Conservation (phyloP, 768 basidiomycete genomes). For the Saitozyma sp. region DNA sequence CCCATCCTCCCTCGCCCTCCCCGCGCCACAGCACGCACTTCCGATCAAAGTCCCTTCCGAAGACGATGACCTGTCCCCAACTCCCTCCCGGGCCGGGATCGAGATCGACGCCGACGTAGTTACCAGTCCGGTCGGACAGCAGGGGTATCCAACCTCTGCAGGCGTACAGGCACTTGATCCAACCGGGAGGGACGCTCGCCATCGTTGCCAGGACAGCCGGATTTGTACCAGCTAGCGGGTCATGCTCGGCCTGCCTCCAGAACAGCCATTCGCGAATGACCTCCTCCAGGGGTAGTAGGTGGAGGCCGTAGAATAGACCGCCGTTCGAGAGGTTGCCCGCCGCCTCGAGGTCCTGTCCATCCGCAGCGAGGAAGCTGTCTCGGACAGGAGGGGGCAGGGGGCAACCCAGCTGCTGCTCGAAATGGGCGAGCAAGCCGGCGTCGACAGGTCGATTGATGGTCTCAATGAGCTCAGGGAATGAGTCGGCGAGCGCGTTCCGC, state of each 20-base stretch:
- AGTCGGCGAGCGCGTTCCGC: constrained; percentile 72
- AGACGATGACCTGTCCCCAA: constrained; percentile 91
- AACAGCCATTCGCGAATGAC: constrained; percentile 94
- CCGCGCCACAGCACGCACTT: constrained; percentile 94
- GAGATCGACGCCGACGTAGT: constrained; percentile 94
- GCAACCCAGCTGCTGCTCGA: constrained; percentile 78
- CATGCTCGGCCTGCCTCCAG: constrained; percentile 90
- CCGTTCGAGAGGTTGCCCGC: constrained; percentile 57
- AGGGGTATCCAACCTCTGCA: constrained; percentile 96
- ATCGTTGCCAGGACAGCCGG: constrained; percentile 68
- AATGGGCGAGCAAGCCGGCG: constrained; percentile 71
- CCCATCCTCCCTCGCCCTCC: constrained; percentile 90
- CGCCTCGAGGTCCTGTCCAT: constrained; percentile 80
- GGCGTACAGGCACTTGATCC: constrained; percentile 87
- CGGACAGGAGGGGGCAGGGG: constrained; percentile 77
- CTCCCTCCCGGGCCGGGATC: constrained; percentile 67
- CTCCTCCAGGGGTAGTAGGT: constrained; percentile 86
- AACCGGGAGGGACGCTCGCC: constrained; percentile 84
- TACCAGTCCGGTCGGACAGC: constrained; percentile 87
- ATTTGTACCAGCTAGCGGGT: constrained; percentile 82
- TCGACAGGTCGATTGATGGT: constrained; percentile 90
- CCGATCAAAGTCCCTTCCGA: constrained; percentile 97
- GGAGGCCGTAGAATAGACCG: constrained; percentile 93
- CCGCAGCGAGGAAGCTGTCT: constrained; percentile 81
- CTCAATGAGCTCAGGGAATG: constrained; percentile 93